A percentile compares a stretch with the other conserved stretches of the same genome.
These are phyloP conservation scores for Penicillium nordicum DNA, from an alignment of 2,329 filamentous ascomycete species.

Conservation along the genomic window DNA sequence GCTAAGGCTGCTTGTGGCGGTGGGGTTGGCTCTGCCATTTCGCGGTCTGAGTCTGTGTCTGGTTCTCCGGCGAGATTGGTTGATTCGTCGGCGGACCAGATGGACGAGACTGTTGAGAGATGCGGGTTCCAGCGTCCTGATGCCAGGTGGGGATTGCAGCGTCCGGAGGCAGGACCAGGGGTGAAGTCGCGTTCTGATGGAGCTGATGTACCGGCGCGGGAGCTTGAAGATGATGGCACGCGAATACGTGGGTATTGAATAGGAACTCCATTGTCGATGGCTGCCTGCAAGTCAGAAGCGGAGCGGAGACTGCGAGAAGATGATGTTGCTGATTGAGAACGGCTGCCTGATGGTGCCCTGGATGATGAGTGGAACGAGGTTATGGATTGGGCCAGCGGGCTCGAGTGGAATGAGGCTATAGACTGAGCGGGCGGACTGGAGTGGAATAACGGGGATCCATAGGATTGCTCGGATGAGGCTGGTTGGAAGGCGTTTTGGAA, in stretches of 20 bases:
- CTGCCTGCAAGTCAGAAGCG: slow-evolving; percentile 37
- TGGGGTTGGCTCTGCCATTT: slow-evolving; percentile 23
- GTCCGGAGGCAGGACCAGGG: slow-evolving; percentile 33
- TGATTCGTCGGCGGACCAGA: slow-evolving; percentile 38
- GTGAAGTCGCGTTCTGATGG: slow-evolving; percentile 30
- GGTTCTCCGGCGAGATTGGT: slow-evolving; percentile 26
- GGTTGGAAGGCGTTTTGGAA: slow-evolving; percentile 34
- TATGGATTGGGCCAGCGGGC: slow-evolving; percentile 35
- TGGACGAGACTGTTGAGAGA: slow-evolving; percentile 46
- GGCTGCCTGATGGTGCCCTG: slow-evolving; percentile 27
- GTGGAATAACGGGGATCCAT: slow-evolving; percentile 36
- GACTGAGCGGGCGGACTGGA: slow-evolving; percentile 40
- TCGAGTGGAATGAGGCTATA: slow-evolving; percentile 39
- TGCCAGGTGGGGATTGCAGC: slow-evolving; percentile 23
- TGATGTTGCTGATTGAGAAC: slow-evolving; percentile 34
- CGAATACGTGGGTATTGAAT: slow-evolving; percentile 41
- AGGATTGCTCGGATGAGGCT: slow-evolving; percentile 33
- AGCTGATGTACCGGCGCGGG: slow-evolving; percentile 38
- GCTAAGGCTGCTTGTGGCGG: slow-evolving; percentile 25
- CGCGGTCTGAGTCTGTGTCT: slow-evolving; percentile 13
- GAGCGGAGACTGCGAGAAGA: slow-evolving; percentile 34
- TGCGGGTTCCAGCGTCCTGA: slow-evolving; percentile 42
- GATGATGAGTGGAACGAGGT: slow-evolving; percentile 37
- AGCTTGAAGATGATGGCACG: slow-evolving; percentile 39
- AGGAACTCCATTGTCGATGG: slow-evolving; percentile 35